Percentiles rank a stretch among this genome's conserved stretches.
Conservation (phyloP, 768 basidiomycete species). For the Sporobolomyces pararoseus region DNA sequence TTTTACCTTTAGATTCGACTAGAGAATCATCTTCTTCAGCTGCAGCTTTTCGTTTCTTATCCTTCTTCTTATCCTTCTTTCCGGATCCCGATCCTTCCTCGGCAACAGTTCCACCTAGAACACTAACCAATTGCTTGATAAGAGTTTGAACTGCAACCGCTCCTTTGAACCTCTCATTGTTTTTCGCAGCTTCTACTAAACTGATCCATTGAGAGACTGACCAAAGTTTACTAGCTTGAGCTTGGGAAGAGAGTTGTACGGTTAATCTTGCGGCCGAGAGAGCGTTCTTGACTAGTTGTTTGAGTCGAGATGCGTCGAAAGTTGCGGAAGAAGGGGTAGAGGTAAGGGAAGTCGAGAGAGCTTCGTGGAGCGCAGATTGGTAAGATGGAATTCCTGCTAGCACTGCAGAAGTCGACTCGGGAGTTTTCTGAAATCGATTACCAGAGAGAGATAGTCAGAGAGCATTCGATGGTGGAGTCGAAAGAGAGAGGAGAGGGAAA, state of each 20-base stretch:
- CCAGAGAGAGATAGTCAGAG: not conserved
- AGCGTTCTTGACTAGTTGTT: slow-evolving; percentile 72
- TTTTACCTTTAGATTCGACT: slow-evolving; percentile 43
- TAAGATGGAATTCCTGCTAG: slow-evolving; percentile 53
- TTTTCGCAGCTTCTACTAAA: slow-evolving; percentile 55
- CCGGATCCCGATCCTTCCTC: slow-evolving; percentile 2
- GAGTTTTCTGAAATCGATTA: slow-evolving; percentile 6
- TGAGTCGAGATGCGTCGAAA: slow-evolving; percentile 61
- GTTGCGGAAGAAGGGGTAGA: slow-evolving; percentile 55
- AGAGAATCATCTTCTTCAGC: slow-evolving; percentile 10
- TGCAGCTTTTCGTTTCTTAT: slow-evolving; percentile 37
- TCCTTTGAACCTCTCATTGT: slow-evolving; percentile 61
- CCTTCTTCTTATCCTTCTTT: slow-evolving; percentile 39
- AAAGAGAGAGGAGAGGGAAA: not conserved
- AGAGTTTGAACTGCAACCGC: slow-evolving; percentile 62
- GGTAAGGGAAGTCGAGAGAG: slow-evolving; percentile 56
- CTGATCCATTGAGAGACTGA: slow-evolving; percentile 58
- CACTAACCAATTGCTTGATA: slow-evolving; percentile 61
- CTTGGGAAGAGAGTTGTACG: slow-evolving; percentile 52
- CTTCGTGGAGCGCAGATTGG: slow-evolving; percentile 53
- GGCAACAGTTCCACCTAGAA: slow-evolving; percentile 46
- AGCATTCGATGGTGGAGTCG: too few relatives aligned
- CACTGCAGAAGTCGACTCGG: slow-evolving; percentile 38
- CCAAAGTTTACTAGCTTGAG: slow-evolving; percentile 57
- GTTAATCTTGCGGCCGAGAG: slow-evolving; percentile 65